A percentile compares a stretch with the other conserved stretches of the same genome.
Conservation (phyloP, 768 basidiomycete species). For the Xanthoconium purpureum region DNA sequence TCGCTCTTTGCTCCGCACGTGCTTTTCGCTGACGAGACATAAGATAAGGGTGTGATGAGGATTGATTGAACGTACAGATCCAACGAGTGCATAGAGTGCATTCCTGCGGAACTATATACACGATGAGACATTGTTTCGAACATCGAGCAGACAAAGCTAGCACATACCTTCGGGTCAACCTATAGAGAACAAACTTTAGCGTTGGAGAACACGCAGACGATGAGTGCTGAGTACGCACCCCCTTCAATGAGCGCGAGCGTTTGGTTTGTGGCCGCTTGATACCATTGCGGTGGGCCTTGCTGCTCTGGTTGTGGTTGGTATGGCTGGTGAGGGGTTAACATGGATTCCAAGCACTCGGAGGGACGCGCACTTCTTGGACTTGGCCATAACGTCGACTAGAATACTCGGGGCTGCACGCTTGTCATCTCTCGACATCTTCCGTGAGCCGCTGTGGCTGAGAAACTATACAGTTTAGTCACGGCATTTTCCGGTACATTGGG, state of each 20-base stretch:
- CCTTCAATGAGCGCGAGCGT: conserved; percentile 79
- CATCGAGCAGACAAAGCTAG: not conserved
- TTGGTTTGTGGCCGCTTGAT: conserved; percentile 80
- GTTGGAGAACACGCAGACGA: not conserved
- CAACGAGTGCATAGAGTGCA: conserved; percentile 64
- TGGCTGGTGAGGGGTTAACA: conserved; percentile 47
- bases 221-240: conserved; percentile 58
- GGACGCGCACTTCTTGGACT: conserved; percentile 88
- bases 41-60: not conserved
- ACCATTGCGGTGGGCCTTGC: conserved; percentile 97
- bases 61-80: conserved; percentile 56
- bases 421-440: not conserved
- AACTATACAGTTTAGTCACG: conserved; percentile 31
- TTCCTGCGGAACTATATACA: conserved; percentile 76
- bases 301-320: conserved; percentile 94
- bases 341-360: conserved; percentile 3
- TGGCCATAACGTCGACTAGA: conserved; percentile 66
- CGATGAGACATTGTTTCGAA: not conserved
- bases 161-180: conserved; percentile 77
- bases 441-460: conserved; percentile 30
- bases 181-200: conserved; percentile 27
- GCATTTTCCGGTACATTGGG: conserved; percentile 17
- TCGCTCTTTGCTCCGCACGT: conserved; percentile 55
- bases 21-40: conserved; percentile 54
- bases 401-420: not conserved